A percentile compares a stretch with the other conserved stretches of the same genome.
Conservation (phyloP, 371 early-diverging fungal species). For the Mucor mucedo region DNA sequence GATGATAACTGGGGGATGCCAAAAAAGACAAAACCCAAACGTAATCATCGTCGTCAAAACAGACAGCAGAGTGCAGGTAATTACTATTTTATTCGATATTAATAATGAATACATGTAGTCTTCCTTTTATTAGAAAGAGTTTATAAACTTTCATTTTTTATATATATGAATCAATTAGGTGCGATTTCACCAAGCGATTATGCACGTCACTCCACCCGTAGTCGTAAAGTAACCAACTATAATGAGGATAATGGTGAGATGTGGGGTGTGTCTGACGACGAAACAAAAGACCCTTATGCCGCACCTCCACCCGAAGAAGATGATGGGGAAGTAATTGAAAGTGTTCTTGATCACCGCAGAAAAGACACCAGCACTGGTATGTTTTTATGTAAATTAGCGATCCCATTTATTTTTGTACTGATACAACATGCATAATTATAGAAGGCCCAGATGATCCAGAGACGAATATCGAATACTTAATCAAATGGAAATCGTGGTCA, state of each 20-base stretch:
- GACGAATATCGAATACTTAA: conserved; percentile 76
- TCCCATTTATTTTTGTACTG: conserved; percentile 1
- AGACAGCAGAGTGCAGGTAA: conserved; percentile 1
- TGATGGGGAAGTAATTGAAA: conserved; percentile 70
- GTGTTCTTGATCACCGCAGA: conserved; percentile 62
- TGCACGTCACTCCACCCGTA: conserved; percentile 55
- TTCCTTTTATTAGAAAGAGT: background rate
- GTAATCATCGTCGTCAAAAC: background rate
- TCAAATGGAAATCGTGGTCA: conserved; percentile 94
- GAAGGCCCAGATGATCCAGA: conserved; percentile 57
- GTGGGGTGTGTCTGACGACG: conserved; percentile 54
- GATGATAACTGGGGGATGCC: conserved; percentile 24
- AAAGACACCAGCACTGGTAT: conserved; percentile 24
- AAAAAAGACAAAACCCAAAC: conserved; percentile 7
- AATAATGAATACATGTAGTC: background rate
- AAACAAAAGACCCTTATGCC: conserved; percentile 10
- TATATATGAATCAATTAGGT: background rate
- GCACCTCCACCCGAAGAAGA: conserved; percentile 39
- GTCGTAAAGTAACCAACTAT: conserved; percentile 53
- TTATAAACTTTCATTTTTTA: background rate
- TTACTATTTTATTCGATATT: background rate
- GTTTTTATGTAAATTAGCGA: conserved; percentile 3
- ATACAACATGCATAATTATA: conserved; percentile 31
- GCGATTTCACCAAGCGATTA: conserved; percentile 40
- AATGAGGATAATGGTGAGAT: conserved; percentile 53